Evolutionary conservation across 75 land plant species (phyloP), one percentile per base, ranked within the genome.

Genomic region (Ceratopteris richardii): DNA sequence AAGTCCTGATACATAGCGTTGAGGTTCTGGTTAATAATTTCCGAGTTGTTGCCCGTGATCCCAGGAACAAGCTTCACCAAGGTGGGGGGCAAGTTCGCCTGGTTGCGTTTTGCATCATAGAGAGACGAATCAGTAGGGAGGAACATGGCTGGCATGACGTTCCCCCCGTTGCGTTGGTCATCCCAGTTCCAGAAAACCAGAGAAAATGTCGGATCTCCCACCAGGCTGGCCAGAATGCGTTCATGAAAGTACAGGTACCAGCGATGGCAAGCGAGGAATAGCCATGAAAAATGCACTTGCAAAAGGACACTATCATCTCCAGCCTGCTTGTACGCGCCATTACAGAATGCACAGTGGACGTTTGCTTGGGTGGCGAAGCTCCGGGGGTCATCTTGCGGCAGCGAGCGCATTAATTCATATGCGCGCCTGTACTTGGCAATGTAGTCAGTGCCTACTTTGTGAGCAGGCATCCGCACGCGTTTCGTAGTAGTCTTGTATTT

Each of bases 301-400:
- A 54, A 10, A 7, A 22, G 56, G 9, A 33, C 37, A 5, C 22
- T 21, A 21, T 4, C 22, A n/a, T 73, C 76, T 17, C 57, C 64
- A 48, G 9, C 4, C 28, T 52, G 54, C 29, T 6, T 18, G 47
- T 73, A 66, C 28, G 82, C 61, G 29, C 65, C 76, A 36, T 79
- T 53, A 67, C 85, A 86, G 66, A 82, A 85, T 10, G 78, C 73
- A 50, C 82, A 78, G 55, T 85, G 88, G 37, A 85, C 36, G 4
- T 69, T 66, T 19, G 80, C 85, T 53, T 82, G 85, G 27, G 73
- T 70, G 3, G 10, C 27, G 5, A 52, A 12, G 54, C 54, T 52
- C 14, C 54, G 54, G 28, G 54, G 54, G 54, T 52, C 54, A 28
- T 52, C 54, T 2, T 11, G 28, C 28, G 54, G 54, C 2, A 52